Conservation (phyloP, 768 basidiomycete genomes). For the Coprinopsis marcescibilis region DNA sequence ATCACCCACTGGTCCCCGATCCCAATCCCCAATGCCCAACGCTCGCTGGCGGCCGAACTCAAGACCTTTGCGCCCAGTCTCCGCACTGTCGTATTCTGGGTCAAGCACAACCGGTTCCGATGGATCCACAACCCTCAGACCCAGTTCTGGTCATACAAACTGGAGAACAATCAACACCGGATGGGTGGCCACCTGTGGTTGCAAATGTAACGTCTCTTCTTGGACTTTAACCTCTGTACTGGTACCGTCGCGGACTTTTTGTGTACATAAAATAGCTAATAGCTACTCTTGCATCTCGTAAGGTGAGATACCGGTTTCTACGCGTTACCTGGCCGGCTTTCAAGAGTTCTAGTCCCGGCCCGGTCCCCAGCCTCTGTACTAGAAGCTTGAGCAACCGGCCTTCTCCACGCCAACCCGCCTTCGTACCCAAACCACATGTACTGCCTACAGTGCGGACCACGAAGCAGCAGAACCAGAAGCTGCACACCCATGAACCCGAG, state of each 20-base stretch:
- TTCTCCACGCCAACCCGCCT: slow-evolving; percentile 45
- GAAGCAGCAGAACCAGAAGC: slow-evolving; percentile 50
- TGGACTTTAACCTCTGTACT: neutral
- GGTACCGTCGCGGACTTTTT: neutral
- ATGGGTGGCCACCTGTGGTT: neutral
- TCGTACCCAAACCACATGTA: slow-evolving; percentile 63
- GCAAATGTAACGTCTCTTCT: neutral
- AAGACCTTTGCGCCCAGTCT: slow-evolving; percentile 25
- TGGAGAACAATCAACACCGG: neutral
- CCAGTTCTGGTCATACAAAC: neutral
- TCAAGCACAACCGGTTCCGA: slow-evolving; percentile 18
- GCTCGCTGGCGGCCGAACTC: slow-evolving; percentile 27
- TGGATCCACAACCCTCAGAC: slow-evolving; percentile 14
- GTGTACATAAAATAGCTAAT: neutral
- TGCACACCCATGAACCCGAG: slow-evolving; percentile 55
- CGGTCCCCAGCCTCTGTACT: neutral
- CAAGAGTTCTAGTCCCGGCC: no score
- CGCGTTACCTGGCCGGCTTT: no score
- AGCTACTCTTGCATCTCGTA: neutral
- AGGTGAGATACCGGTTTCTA: no score
- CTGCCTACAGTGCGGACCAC: slow-evolving; percentile 61
- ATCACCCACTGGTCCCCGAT: slow-evolving; percentile 21
- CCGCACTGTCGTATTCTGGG: slow-evolving; percentile 25
- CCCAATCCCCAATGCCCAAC: slow-evolving; percentile 18
- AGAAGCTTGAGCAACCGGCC: neutral